A percentile compares a stretch with the other conserved stretches of the same genome.
Evolutionary conservation across 2,329 filamentous ascomycete genomes (phyloP).

Genomic region (Plenodomus tracheiphilus): DNA sequence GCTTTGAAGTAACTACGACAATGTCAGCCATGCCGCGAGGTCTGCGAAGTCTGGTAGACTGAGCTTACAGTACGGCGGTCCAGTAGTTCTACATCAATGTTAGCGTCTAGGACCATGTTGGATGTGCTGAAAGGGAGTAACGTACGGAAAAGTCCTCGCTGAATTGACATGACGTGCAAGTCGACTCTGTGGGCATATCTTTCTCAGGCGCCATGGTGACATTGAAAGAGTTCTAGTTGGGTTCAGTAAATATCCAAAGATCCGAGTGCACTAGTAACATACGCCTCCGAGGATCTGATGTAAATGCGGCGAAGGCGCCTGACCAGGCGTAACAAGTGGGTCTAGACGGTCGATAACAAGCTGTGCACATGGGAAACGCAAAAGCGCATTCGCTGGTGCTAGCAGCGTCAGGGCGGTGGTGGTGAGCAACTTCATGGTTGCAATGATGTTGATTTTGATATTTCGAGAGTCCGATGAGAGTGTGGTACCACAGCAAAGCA

Average conservation of each 20-base stretch:
- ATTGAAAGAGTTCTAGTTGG: constrained; percentile 25
- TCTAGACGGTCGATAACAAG: constrained; percentile 29
- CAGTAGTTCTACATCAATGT: constrained; percentile 29
- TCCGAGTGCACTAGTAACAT: neutral
- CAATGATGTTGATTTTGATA: neutral
- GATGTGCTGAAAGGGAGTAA: neutral
- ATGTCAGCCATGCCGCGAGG: neutral
- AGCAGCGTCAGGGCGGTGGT: constrained; percentile 13
- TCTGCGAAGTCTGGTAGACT: too few species aligned
- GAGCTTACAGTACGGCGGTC: constrained; percentile 35
- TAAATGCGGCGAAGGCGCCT: constrained; percentile 27
- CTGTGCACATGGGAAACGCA: constrained; percentile 31
- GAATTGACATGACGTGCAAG: constrained; percentile 35
- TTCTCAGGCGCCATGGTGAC: constrained; percentile 26
- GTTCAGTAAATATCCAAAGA: neutral
- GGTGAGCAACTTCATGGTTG: constrained; percentile 22
- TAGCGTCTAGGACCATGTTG: neutral
- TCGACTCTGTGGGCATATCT: constrained; percentile 27
- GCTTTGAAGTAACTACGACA: constrained; percentile 31
- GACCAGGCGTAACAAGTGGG: constrained; percentile 28
- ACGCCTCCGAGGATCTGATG: constrained; percentile 31
- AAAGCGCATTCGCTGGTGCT: constrained; percentile 20
- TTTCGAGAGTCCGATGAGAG: neutral
- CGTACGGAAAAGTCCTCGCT: constrained; percentile 27
- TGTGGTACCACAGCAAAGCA: neutral